Conservation (phyloP, 106 monocot species). For the Agapanthus africanus region DNA sequence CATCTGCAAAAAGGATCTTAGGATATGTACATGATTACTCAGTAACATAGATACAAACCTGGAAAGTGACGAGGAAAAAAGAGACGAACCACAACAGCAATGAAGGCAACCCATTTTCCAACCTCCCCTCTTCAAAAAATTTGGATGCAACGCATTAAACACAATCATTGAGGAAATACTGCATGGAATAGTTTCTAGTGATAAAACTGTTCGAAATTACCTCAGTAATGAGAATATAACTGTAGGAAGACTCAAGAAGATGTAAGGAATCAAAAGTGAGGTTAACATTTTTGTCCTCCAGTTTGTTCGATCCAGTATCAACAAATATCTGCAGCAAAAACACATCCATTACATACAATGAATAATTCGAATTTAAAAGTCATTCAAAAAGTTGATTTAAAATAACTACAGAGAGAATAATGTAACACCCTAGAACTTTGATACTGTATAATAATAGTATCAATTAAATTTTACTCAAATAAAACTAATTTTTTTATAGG, state of each 20-base stretch:
- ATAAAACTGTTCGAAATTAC: conserved; percentile 20
- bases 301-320: conserved; percentile 85
- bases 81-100: conserved; percentile 67
- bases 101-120: conserved; percentile 85
- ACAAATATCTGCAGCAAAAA: conserved; percentile 47
- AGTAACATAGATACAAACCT: conserved; percentile 24
- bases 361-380: too few relatives aligned
- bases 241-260: conserved; percentile 76
- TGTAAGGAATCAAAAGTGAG: conserved; percentile 79
- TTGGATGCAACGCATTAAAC: not conserved
- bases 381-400: too few relatives aligned
- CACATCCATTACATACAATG: too few relatives aligned
- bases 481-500: too few relatives aligned
- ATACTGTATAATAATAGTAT: too few relatives aligned
- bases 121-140: conserved; percentile 58
- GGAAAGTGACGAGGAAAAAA: conserved; percentile 81
- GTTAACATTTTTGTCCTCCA: conserved; percentile 95
- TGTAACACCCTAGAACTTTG: too few relatives aligned
- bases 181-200: not conserved
- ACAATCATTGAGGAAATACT: not conserved
- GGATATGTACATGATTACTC: not conserved
- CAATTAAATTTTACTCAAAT: too few relatives aligned
- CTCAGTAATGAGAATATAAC: conserved; percentile 58
- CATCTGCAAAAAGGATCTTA: not conserved
- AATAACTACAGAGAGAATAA: too few relatives aligned